Conservation (phyloP, 2,329 filamentous ascomycete species). For the Paecilomyces dactylethromorphus region DNA sequence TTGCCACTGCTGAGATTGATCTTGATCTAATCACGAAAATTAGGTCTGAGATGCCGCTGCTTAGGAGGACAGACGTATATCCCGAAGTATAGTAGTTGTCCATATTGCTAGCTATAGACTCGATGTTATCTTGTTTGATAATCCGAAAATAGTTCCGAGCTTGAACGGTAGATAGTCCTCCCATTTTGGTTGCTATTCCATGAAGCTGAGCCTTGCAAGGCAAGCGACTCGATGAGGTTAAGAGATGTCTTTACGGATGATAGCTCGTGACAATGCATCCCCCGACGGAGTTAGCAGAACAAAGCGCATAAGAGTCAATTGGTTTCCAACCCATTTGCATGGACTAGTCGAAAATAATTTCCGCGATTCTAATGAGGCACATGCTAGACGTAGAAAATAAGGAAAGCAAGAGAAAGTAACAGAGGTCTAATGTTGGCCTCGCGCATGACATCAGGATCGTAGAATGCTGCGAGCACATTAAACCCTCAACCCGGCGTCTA, state of each 20-base stretch:
- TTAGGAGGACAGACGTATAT: constrained; percentile 49
- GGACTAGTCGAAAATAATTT: constrained; percentile 9
- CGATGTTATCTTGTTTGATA: background rate
- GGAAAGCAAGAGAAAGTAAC: constrained; percentile 13
- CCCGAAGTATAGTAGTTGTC: constrained; percentile 31
- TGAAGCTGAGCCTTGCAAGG: background rate
- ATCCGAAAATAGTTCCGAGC: background rate
- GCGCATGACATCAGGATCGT: constrained; percentile 21
- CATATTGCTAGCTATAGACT: background rate
- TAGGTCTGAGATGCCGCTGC: constrained; percentile 51
- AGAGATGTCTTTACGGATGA: too few species aligned
- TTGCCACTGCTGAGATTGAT: constrained; percentile 50
- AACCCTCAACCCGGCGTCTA: constrained; percentile 28
- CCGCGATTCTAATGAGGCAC: constrained; percentile 13
- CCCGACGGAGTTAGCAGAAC: background rate
- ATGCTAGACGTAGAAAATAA: constrained; percentile 8
- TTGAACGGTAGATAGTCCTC: background rate
- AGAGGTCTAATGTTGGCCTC: constrained; percentile 25
- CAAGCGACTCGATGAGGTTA: too few species aligned
- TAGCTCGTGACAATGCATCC: too few species aligned
- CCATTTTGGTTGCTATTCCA: background rate
- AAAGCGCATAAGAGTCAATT: background rate
- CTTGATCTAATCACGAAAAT: constrained; percentile 45
- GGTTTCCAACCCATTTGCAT: background rate
- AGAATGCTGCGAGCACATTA: constrained; percentile 22